Evolutionary conservation across 2,329 filamentous ascomycete species (phyloP).

Genomic region (Diaporthe amygdali): DNA sequence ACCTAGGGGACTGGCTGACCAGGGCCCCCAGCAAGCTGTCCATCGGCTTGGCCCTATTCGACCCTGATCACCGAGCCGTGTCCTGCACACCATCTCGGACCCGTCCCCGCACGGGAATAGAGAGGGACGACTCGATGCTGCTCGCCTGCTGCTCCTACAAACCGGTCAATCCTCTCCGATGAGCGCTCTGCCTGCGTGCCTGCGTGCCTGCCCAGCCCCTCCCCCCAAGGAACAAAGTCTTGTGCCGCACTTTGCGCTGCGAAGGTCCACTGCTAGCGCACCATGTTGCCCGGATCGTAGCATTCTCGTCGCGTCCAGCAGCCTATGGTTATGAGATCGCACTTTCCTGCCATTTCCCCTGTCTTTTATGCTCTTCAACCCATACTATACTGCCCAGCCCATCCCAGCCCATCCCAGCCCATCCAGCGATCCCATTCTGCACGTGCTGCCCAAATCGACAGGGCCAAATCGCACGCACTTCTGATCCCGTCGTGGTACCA

Average conservation of each 20-base stretch:
- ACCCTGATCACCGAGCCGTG: constrained; percentile 14
- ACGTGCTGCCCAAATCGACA: background rate
- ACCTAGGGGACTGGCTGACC: background rate
- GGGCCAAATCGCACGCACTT: background rate
- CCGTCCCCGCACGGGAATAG: constrained; percentile 13
- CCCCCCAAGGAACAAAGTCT: constrained; percentile 5
- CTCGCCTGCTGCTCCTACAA: constrained; percentile 14
- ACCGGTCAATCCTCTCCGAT: constrained; percentile 11
- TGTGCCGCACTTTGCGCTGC: constrained; percentile 33
- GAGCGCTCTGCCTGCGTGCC: background rate
- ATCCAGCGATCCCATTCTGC: background rate
- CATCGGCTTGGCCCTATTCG: constrained; percentile 13
- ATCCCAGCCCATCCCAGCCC: background rate
- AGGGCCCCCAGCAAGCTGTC: background rate
- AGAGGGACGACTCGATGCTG: background rate
- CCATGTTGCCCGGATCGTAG: background rate
- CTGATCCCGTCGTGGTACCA: background rate
- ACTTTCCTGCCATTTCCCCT: constrained; percentile 1
- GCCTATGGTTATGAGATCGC: constrained; percentile 27
- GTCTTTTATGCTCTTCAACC: background rate
- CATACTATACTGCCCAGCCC: too few relatives aligned
- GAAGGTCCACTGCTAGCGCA: constrained; percentile 20
- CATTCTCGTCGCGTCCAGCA: constrained; percentile 32
- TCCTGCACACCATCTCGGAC: constrained; percentile 21
- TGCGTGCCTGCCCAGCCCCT: constrained; percentile 1